Percentiles rank a stretch among this genome's conserved stretches.
These are phyloP conservation scores for Azolla pinnata DNA, from an alignment of 75 land plant species.

Conservation along the genomic window DNA sequence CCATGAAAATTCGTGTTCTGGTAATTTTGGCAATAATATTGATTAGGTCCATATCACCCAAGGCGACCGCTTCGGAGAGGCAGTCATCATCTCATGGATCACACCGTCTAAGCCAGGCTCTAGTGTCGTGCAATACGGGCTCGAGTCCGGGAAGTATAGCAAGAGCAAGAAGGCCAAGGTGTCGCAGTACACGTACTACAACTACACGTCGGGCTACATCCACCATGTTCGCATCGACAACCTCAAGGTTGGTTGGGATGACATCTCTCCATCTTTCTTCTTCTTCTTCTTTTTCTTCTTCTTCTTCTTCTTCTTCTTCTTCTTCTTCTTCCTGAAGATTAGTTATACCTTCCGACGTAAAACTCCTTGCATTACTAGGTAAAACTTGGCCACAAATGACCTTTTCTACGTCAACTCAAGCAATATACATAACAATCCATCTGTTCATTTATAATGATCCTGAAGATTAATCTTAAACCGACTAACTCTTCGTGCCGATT, in stretches of 20 bases:
- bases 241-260: conserved; percentile 23
- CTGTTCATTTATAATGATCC: too few species aligned
- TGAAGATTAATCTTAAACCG: too few species aligned
- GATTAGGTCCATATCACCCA: conserved; percentile 36
- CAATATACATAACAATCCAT: too few species aligned
- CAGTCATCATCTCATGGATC: conserved; percentile 38
- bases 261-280: neutral
- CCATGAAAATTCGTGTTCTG: neutral
- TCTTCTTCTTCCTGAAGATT: too few species aligned
- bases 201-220: conserved; percentile 43
- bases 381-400: neutral
- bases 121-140: conserved; percentile 24
- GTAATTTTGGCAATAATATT: neutral
- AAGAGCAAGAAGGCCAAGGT: conserved; percentile 12
- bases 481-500: too few species aligned
- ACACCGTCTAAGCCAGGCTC: conserved; percentile 21
- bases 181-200: conserved; percentile 25
- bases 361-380: too few species aligned
- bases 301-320: too few species aligned
- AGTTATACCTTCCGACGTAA: too few species aligned
- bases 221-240: conserved; percentile 25
- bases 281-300: too few species aligned
- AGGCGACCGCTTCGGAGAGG: conserved; percentile 30
- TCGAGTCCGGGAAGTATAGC: conserved; percentile 5
- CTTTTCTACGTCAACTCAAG: conserved; percentile 2